Conservation (phyloP, 1,284 basidiomycete genomes). For the Cutaneotrichosporon sp. region DNA sequence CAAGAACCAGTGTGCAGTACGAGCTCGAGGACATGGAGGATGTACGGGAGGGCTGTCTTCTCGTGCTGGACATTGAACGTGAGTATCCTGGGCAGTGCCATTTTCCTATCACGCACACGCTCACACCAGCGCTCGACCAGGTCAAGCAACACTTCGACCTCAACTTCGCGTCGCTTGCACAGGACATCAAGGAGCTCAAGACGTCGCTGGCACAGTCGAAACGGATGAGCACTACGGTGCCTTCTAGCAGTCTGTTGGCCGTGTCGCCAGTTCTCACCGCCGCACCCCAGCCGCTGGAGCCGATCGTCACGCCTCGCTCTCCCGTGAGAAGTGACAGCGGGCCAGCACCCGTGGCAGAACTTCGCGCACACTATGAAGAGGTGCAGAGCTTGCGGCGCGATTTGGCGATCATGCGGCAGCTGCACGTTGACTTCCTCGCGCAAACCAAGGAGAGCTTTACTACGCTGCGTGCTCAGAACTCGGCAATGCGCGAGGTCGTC, state of each 20-base stretch:
- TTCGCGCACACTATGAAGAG: constrained; percentile 91
- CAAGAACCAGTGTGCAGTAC: constrained; percentile 86
- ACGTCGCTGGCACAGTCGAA: constrained; percentile 59
- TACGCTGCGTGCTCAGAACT: constrained; percentile 76
- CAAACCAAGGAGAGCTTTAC: constrained; percentile 83
- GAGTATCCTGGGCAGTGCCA: constrained; percentile 58
- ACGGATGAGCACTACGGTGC: constrained; percentile 33
- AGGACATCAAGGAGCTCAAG: constrained; percentile 90
- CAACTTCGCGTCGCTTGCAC: constrained; percentile 79
- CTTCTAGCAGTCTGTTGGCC: constrained; percentile 50
- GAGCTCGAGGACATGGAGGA: constrained; percentile 96
- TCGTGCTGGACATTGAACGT: constrained; percentile 97
- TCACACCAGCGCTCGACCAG: constrained; percentile 86
- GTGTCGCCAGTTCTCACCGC: constrained; percentile 20
- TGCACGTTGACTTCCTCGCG: constrained; percentile 89
- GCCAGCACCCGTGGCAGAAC: constrained; percentile 60
- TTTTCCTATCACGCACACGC: too few species aligned
- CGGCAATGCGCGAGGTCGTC: constrained; percentile 81
- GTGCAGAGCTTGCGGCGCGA: constrained; percentile 91
- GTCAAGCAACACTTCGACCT: constrained; percentile 97
- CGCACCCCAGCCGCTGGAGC: constrained; percentile 10
- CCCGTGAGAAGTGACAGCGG: constrained; percentile 11
- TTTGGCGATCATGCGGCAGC: constrained; percentile 86
- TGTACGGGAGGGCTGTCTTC: constrained; percentile 78
- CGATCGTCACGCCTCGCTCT: constrained; percentile 17